Base-by-base conservation (phyloP, 2,329 filamentous ascomycete species). In the Fusarium cyanostomum region DNA sequence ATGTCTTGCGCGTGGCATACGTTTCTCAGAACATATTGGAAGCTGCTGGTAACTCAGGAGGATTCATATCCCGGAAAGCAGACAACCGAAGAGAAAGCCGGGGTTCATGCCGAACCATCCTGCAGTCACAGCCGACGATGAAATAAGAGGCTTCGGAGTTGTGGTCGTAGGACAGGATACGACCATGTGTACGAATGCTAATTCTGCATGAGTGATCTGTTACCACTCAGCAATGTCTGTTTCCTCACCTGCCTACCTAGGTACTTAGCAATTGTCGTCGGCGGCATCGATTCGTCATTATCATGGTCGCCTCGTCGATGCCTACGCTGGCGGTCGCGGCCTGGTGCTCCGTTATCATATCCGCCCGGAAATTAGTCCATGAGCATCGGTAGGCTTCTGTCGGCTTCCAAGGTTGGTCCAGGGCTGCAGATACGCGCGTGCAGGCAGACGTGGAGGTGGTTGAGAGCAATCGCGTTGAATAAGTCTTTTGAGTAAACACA, bases 241-340 rank as follows among this genome's bases (percentile, higher is more conserved):
- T 16, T 31, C 58, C 21, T 27, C 43, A 34, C 35, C 56, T 65
- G 49, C 16, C 15, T 12, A 15, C 18, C 15, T 12, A 34, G 12
- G 33, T n/a, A n/a, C n/a, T n/a, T 34, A 26, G 30, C 24, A 13
- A 16, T 18, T 38, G 34, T 35, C 49, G 42, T 51, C 34, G 30
- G 50, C 30, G 52, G 37, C 26, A 45, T 34, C 7, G 16, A 61
- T 64, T 66, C 63, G 59, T 66, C 59, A 59, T 66, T 48, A 42
- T 21, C 38, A 26, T 59, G 35, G 37, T 21, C 27, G 42, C 52
- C 43, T 54, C 27, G 43, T 53, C 16, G 41, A 46, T 15, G 34
- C 21, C 35, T 28, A 31, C 51, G 38, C 6, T 27, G 12, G n/a
- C 15, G 2, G 41, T 33, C 18, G 28, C 37, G 34, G 57, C 39